Base-by-base conservation (phyloP, 129 eudicot species). In the Mikania micrantha region DNA sequence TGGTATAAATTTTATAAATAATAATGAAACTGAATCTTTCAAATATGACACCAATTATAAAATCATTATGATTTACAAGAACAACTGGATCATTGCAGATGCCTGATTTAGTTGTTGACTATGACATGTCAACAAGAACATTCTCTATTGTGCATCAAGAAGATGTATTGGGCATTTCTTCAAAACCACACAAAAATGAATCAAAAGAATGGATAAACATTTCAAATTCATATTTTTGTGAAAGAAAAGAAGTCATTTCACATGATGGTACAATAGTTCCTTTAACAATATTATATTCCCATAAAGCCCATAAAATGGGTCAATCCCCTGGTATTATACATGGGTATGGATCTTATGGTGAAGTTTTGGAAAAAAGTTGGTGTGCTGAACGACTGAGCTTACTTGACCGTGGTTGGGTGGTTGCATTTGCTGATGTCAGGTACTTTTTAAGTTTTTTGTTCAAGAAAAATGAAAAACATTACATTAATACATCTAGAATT, bases 351-450 rank as follows among this genome's bases (percentile, higher is more conserved):
- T 90, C 98, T 32, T 93, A 93, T 59, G 98, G 95, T 13, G 90
- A 88, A 70, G 82, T 25, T 54, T 69, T 86, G 69, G 96, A 88
- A 74, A 88, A 88, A 74, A 84, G 85, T 79, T 93, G 96, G 95
- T 81, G 82, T 67, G 34, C 85, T 20, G 96, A 88, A 15, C 90
- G 86, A 35, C 63, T 93, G 40, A 88, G 98, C 78, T 86, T 93
- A 61, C 91, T 93, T 59, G 88, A 86, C 69, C 93, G 96, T 40
- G 95, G 96, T 49, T 93, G 98, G 98, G 77, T 86, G 31, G 63
- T 93, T 66, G 95, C 90, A 68, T 93, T 88, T 86, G 96, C 98
- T 48, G 98, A 93, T 81, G 98, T 86, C 68, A 88, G 96, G 98
- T 93, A 77, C n/a, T n/a, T n/a, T n/a, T n/a, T n/a, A n/a, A n/a